Percentiles rank a stretch among this genome's conserved stretches.
phyloP scores from a whole-genome alignment of 371 early-diverging fungal genomes.

The Saksenaea oblongispora region DNA sequence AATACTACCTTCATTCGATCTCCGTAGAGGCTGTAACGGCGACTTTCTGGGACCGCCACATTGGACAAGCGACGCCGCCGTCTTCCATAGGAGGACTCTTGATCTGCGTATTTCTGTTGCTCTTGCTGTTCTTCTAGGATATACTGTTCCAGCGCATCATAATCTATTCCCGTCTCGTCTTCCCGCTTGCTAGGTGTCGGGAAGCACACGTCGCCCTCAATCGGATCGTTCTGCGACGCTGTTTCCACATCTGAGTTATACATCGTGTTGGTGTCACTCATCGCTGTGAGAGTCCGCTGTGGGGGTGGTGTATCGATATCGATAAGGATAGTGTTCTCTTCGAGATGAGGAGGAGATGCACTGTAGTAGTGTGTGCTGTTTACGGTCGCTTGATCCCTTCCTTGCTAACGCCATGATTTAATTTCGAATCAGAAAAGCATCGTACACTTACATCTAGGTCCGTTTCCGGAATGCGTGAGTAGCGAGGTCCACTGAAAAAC shows the following conservation, averaged over 20 bases:
- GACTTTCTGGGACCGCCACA: background rate
- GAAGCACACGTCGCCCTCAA: conserved; percentile 48
- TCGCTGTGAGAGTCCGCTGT: conserved; percentile 3
- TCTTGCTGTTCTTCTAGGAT: conserved; percentile 7
- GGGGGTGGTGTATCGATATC: conserved; percentile 12
- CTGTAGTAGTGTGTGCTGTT: conserved; percentile 1
- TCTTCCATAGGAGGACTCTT: background rate
- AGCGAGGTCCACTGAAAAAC: conserved; percentile 2
- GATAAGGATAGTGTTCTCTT: conserved; percentile 13
- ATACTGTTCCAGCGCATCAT: conserved; percentile 19
- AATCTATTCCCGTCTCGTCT: conserved; percentile 34
- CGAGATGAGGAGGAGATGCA: conserved; percentile 6
- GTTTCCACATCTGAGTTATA: conserved; percentile 27
- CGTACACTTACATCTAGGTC: background rate
- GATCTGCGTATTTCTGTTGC: background rate
- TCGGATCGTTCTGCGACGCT: conserved; percentile 16
- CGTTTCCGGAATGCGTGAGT: conserved; percentile 3
- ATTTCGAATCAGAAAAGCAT: background rate
- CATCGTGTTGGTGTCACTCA: conserved; percentile 15
- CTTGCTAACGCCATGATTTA: background rate
- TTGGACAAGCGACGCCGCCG: conserved; percentile 19
- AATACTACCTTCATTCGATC: conserved; percentile 19
- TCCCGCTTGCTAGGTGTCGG: conserved; percentile 34
- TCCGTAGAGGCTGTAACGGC: conserved; percentile 21
- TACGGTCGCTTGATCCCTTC: too few species aligned